Base-by-base conservation (phyloP, 495 filamentous ascomycete genomes). In the Penicillium dipodomyicola region DNA sequence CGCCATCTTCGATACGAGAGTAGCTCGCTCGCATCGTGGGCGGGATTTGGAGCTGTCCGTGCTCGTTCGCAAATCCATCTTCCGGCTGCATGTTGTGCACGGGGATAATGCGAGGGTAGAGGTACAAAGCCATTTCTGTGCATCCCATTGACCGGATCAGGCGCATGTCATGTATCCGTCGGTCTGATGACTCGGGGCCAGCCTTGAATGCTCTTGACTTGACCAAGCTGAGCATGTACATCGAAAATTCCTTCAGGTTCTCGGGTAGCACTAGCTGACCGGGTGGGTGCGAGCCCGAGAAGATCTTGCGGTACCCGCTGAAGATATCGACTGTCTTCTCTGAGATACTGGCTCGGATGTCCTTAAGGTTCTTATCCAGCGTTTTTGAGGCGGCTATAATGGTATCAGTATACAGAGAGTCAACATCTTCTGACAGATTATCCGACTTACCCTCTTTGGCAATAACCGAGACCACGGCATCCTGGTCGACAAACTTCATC, bases 271-370 rank as follows among this genome's bases (percentile, higher is more conserved):
- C 89, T 37, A 99, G 81, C 67, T 99, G 92, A 12, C 92, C 90
- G 8, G 94, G 91, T 9, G 94, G 92, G 65, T 96, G 90, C 3
- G 88, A 86, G 30, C 82, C 85, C 0, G 91, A 87, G 65, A 88
- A 91, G 64, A 93, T 87, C 80, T 95, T 97, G 59, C 94, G 86
- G 71, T 97, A 97, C 58, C 87, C 86, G 20, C 92, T 91, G 20
- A 97, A 84, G 56, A 99, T 91, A 67, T 99, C 94, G 41, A 97
- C 87, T 1, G 89, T 92, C 78, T 95, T 96, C 70, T 97, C 95
- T 2, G 89, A 90, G 17, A 99, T 77, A 30, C 79, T 83, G 11
- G 83, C 82, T n/a, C 94, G 82, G 58, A 97, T 85, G 49, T 97
- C 93, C 64, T 97, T 96, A 40, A 97, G 80, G 4, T 81, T 84